Evolutionary conservation across 2,329 filamentous ascomycete species (phyloP), one percentile per base, ranked within the genome.

Genomic region (Diaporthe capsici): DNA sequence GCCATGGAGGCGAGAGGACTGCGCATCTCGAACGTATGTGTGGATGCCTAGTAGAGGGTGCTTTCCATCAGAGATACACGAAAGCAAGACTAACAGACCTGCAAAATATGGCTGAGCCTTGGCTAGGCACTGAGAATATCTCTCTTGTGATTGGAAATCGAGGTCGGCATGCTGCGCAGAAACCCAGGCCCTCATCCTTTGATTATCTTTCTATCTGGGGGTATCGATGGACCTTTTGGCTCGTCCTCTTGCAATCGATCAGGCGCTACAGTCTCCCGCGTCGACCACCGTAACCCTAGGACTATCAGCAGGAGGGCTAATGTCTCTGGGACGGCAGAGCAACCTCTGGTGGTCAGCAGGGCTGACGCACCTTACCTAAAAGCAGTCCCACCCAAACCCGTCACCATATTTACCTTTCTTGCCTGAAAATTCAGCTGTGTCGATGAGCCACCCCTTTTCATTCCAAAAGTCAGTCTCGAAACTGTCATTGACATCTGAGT

Each of bases 291-390:
- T 28, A 71, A 71, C 13, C 61, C 28, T 60, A 49, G 34, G 31
- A 49, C 49, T 71, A 75, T 75, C 60, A 76, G 61, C 70, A 34
- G 44, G 70, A 65, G 39, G 51, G 37, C 55, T 34, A 53, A 53
- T 53, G 60, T 31, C 42, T 61, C 60, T 58, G 25, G 44, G 39
- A 70, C 34, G 68, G 70, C 73, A 51, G 44, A 70, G 20, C 63
- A 68, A 68, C 6, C 34, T 39, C 22, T 70, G 72, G 73, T 75
- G 68, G 58, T 75, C 73, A 76, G 75, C 75, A 28, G 53, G 37
- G 73, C 68, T 57, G 68, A 70, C 73, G 65, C 73, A 73, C 73
- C 60, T 75, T 28, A 53, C 53, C 39, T 42, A n/a, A 55, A 20
- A 49, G 68, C 71, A 65, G 42, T 49, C 61, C 61, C 42, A 22